phyloP scores from a whole-genome alignment of 306 rosid genomes.

The Lathyrus sativus region DNA sequence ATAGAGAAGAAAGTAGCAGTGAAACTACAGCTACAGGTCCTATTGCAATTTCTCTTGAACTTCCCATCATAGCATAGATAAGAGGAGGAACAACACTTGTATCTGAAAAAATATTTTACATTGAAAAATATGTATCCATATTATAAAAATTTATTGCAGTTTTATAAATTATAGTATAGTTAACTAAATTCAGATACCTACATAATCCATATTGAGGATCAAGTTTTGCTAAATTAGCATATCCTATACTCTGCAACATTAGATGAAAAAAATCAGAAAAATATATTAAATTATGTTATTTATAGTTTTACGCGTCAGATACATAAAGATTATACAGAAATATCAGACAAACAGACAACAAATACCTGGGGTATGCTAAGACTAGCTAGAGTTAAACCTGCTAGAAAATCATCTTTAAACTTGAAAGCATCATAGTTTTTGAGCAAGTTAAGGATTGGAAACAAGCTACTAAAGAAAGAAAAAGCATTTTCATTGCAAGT shows the following conservation, averaged over 20 bases:
- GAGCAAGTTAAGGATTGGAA: slow-evolving; percentile 77
- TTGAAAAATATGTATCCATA: neutral
- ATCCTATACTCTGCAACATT: slow-evolving; percentile 80
- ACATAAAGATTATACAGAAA: neutral
- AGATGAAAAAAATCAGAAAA: neutral
- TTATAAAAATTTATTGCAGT: neutral
- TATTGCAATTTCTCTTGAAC: slow-evolving; percentile 89
- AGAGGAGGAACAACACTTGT: slow-evolving; percentile 91
- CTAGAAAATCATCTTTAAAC: slow-evolving; percentile 70
- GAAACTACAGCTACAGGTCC: slow-evolving; percentile 98
- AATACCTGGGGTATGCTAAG: slow-evolving; percentile 89
- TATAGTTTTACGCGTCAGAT: neutral
- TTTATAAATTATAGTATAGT: neutral
- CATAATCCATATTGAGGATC: slow-evolving; percentile 92
- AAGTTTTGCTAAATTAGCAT: slow-evolving; percentile 81
- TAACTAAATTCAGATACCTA: slow-evolving; percentile 44
- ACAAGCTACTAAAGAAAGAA: slow-evolving; percentile 47
- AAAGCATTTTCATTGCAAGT: slow-evolving; percentile 16
- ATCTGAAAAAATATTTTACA: slow-evolving; percentile 46
- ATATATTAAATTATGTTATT: neutral
- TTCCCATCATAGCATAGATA: slow-evolving; percentile 88
- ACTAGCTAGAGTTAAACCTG: slow-evolving; percentile 90
- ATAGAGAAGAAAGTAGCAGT: slow-evolving; percentile 62
- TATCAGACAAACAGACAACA: no score
- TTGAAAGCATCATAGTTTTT: slow-evolving; percentile 57